Evolutionary conservation across 352 stramenopile genomes (phyloP), one percentile per base, ranked within the genome.

Genomic region (Thraustochytrium sp.): DNA sequence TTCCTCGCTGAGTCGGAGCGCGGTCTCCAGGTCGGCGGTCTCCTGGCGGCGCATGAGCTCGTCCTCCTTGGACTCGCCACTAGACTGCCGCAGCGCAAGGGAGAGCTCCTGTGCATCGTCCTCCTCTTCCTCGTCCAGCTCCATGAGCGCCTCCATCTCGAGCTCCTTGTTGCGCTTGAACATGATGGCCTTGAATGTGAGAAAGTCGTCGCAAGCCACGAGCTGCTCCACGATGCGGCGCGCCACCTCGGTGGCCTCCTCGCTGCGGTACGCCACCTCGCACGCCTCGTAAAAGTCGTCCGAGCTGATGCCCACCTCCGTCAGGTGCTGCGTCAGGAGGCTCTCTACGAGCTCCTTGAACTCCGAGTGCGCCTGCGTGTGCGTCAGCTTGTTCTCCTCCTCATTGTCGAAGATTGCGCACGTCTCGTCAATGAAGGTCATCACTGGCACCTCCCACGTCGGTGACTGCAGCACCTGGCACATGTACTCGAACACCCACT

Each of bases 121-220:
- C 48, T 94, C 83, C 40, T 93, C 85, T 55, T 91, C 92, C 21
- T 94, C 89, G 4, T 91, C 89, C 29, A 95, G 86, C 56, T 90
- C 90, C 46, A 91, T 91, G 75, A 96, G 92, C 2, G 91, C 91
- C 76, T 96, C 92, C 26, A 96, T 87, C 87, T 96, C 92, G 46
- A 96, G 89, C 85, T 96, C 92, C 26, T 94, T 87, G 84, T 96
- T 96, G 75, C 91, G 90, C 87, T 96, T 96, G 51, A 94, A 86
- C 92, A 96, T 96, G 84, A 96, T 90, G 84, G 95, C 95, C 86
- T 96, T 96, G 86, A 96, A 96, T 40, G 90, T 94, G 59, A 94
- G 59, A 80, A 96, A 96, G 86, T 96, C 92, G 85, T 96, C 91
- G 86, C 95, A 93, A 18, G 92, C 92, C 31, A 95, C 84, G 46